These are phyloP conservation scores for Penicillium soppii DNA, from an alignment of 495 filamentous ascomycete species.

Conservation along the genomic window DNA sequence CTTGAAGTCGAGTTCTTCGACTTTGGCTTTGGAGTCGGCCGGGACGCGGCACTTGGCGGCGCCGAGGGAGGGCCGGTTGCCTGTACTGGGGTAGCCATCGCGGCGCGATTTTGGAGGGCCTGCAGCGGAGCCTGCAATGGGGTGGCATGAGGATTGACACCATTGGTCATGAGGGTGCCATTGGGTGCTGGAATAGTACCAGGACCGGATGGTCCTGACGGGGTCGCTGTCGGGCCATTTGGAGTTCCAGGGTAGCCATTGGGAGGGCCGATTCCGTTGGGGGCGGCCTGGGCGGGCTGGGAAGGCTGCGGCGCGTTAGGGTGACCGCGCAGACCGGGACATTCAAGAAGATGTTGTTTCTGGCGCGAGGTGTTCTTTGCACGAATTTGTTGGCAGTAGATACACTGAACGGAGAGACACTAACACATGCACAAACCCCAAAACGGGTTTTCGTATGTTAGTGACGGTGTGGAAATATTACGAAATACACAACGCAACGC, in stretches of 20 bases:
- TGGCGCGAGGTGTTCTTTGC: constrained; percentile 59
- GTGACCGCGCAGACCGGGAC: constrained; percentile 49
- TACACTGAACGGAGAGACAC: constrained; percentile 60
- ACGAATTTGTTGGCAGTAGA: constrained; percentile 58
- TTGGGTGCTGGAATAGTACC: constrained; percentile 39
- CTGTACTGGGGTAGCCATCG: constrained; percentile 39
- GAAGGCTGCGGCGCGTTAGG: constrained; percentile 43
- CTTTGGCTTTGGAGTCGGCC: constrained; percentile 46
- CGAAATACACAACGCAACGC: constrained; percentile 48
- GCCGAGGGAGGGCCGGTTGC: constrained; percentile 30
- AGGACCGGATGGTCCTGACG: constrained; percentile 33
- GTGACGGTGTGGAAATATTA: constrained; percentile 43
- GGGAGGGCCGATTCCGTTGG: constrained; percentile 44
- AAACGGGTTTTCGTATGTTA: constrained; percentile 32
- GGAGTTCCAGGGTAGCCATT: constrained; percentile 51
- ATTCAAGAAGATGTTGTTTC: constrained; percentile 57
- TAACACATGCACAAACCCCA: constrained; percentile 26
- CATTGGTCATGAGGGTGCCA: constrained; percentile 45
- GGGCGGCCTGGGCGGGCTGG: constrained; percentile 37
- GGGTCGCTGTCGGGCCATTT: constrained; percentile 36
- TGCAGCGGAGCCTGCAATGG: constrained; percentile 46
- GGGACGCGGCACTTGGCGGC: constrained; percentile 29
- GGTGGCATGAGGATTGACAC: constrained; percentile 45
- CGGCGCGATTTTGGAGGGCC: constrained; percentile 37
- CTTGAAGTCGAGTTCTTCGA: constrained; percentile 37